Percentiles rank a stretch among this genome's conserved stretches.
Evolutionary conservation across 371 early-diverging fungal genomes (phyloP).

Genomic region (Mortierella sp.): DNA sequence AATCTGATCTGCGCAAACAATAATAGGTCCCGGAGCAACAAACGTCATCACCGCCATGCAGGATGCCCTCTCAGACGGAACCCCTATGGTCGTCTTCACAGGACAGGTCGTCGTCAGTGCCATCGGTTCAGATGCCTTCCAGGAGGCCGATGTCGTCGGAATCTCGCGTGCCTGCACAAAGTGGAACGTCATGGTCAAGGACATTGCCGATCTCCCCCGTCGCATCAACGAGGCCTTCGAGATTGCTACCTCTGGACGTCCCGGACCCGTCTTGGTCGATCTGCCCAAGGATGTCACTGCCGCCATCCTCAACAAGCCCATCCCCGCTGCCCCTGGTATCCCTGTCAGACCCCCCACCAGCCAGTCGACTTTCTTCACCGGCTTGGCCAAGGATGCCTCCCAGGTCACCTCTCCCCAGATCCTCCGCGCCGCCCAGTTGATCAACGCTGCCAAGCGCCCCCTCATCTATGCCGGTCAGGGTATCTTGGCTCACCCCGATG

Average conservation of each 20-base stretch:
- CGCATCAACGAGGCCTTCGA: conserved; percentile 98
- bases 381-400: conserved; percentile 54
- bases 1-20: neutral
- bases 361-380: conserved; percentile 62
- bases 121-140: conserved; percentile 97
- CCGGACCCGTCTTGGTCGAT: conserved; percentile 98
- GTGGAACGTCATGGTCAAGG: conserved; percentile 99
- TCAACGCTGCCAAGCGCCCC: conserved; percentile 92
- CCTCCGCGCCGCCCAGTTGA: conserved; percentile 81
- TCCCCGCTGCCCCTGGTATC: conserved; percentile 76
- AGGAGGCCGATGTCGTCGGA: conserved; percentile 97
- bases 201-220: conserved; percentile 94
- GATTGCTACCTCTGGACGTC: conserved; percentile 96
- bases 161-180: conserved; percentile 97
- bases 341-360: conserved; percentile 77
- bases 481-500: conserved; percentile 85
- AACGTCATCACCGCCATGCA: conserved; percentile 98
- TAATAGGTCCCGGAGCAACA: conserved; percentile 97
- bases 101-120: conserved; percentile 95
- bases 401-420: conserved; percentile 70
- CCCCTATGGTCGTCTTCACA: conserved; percentile 94
- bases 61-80: conserved; percentile 95
- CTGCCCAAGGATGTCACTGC: conserved; percentile 98
- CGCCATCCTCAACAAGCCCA: conserved; percentile 86
- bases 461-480: conserved; percentile 97